Conservation (phyloP, 2,329 filamentous ascomycete genomes). For the Hypoxylon sp. region DNA sequence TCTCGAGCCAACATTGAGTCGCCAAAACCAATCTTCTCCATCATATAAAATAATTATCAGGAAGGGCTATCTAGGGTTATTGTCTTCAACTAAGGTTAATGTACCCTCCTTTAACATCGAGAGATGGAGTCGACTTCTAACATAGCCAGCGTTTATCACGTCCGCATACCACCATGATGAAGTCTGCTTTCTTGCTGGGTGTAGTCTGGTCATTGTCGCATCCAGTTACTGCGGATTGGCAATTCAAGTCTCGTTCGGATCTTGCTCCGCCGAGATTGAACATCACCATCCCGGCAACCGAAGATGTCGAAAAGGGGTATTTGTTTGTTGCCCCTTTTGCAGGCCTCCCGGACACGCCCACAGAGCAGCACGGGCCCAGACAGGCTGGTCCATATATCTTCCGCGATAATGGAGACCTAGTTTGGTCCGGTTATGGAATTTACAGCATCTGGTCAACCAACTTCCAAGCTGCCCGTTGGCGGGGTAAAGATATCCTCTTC, state of each 20-base stretch:
- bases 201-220: constrained; percentile 26
- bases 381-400: constrained; percentile 71
- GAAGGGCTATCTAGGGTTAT: constrained; percentile 49
- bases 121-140: constrained; percentile 48
- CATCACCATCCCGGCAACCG: constrained; percentile 61
- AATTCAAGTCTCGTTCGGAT: constrained; percentile 63
- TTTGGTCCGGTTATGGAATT: constrained; percentile 70
- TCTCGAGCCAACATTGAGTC: not conserved
- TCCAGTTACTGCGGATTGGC: constrained; percentile 57
- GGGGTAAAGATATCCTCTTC: constrained; percentile 67
- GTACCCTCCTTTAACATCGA: constrained; percentile 48
- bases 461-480: constrained; percentile 66
- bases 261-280: constrained; percentile 62
- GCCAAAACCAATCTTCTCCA: not conserved
- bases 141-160: constrained; percentile 39
- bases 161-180: constrained; percentile 49
- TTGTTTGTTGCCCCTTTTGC: constrained; percentile 62
- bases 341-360: constrained; percentile 55
- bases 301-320: constrained; percentile 60
- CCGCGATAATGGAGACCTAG: constrained; percentile 66
- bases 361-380: constrained; percentile 62
- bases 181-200: constrained; percentile 25
- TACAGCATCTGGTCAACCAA: constrained; percentile 68
- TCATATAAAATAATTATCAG: constrained; percentile 7
- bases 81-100: constrained; percentile 51